Evolutionary conservation across 1,139 yeast species (phyloP).

Genomic region (Pichia sp.): DNA sequence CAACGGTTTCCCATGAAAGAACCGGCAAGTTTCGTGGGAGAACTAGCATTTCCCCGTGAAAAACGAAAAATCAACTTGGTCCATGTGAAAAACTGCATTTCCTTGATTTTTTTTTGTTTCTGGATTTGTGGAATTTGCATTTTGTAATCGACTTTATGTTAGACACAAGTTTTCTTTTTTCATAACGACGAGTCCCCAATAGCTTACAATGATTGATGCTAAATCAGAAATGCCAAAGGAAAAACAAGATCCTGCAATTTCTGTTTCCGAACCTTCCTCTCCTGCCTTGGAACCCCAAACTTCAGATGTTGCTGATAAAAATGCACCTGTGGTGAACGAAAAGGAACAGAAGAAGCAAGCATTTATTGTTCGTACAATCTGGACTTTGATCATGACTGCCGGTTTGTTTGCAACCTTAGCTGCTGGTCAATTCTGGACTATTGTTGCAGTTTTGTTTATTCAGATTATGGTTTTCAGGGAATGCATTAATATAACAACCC

Average conservation of each 20-base stretch:
- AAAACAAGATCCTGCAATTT: background rate
- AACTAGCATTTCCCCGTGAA: background rate
- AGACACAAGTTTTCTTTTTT: background rate
- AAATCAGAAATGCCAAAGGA: background rate
- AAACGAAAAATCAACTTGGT: too few relatives aligned
- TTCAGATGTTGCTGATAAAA: background rate
- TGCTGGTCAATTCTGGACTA: conserved; percentile 85
- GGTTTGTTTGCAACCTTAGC: conserved; percentile 66
- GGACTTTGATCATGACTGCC: conserved; percentile 89
- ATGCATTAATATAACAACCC: conserved; percentile 79
- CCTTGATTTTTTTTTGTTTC: too few relatives aligned
- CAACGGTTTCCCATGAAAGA: background rate
- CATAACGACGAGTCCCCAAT: too few relatives aligned
- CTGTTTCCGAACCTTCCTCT: background rate
- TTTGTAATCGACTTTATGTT: too few relatives aligned
- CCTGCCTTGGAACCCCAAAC: background rate
- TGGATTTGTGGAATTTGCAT: too few relatives aligned
- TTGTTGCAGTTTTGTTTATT: conserved; percentile 59
- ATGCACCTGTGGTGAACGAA: conserved; percentile 30
- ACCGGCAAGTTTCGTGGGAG: background rate
- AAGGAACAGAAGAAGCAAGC: conserved; percentile 70
- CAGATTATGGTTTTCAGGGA: conserved; percentile 86
- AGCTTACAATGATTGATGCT: background rate
- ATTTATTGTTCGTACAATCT: conserved; percentile 80
- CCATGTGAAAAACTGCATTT: background rate